Evolutionary conservation across 306 rosid genomes (phyloP).

Genomic region (Malus orientalis): DNA sequence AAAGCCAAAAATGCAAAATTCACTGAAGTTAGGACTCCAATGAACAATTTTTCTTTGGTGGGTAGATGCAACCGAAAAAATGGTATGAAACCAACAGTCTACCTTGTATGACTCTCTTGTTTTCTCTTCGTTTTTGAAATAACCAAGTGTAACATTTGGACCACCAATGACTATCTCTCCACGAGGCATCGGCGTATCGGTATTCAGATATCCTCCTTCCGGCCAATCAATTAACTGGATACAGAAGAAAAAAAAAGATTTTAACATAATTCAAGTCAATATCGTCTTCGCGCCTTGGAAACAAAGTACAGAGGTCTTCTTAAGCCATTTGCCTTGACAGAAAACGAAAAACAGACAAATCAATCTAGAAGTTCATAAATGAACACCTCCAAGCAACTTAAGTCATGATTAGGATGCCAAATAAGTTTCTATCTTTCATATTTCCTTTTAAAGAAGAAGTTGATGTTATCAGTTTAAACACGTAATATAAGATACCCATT

Average conservation of each 20-base stretch:
- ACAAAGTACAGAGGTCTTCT: background rate
- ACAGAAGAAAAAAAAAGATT: constrained; percentile 6
- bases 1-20: background rate
- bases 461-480: background rate
- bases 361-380: background rate
- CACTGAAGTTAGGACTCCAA: background rate
- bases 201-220: constrained; percentile 76
- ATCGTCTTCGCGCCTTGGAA: background rate
- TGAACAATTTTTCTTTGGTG: background rate
- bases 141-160: constrained; percentile 85
- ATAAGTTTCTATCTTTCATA: background rate
- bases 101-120: constrained; percentile 90
- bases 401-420: background rate
- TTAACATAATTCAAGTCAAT: background rate
- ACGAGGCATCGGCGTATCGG: constrained; percentile 75
- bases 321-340: background rate
- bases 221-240: constrained; percentile 81
- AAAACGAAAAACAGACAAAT: background rate
- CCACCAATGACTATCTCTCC: constrained; percentile 96
- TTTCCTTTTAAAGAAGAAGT: background rate
- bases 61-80: background rate
- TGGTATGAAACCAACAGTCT: constrained; percentile 6
- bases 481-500: constrained; percentile 1
- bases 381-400: background rate
- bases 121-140: constrained; percentile 90